Conservation (phyloP, 495 filamentous ascomycete species). For the Penicillium salamii region DNA sequence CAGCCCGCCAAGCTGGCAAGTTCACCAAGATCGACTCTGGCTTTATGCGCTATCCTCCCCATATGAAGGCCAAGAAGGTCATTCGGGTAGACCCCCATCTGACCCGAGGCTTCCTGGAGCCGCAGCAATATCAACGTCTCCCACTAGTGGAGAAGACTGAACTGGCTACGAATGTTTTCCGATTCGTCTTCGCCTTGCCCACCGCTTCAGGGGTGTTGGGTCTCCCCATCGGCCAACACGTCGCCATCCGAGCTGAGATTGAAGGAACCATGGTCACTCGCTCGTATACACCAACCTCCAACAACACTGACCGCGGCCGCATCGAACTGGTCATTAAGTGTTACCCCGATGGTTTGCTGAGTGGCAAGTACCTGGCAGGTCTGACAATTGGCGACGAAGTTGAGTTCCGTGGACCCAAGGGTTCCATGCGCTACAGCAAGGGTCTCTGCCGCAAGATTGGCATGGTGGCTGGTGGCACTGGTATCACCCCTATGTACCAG, state of each 20-base stretch:
- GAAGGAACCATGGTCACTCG: constrained; percentile 41
- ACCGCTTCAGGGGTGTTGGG: constrained; percentile 37
- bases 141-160: constrained; percentile 41
- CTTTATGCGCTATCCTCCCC: constrained; percentile 41
- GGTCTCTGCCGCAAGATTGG: constrained; percentile 37
- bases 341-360: constrained; percentile 49
- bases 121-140: constrained; percentile 43
- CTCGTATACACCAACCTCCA: constrained; percentile 52
- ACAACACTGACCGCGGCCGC: constrained; percentile 46
- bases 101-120: constrained; percentile 39
- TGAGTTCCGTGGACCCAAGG: constrained; percentile 48
- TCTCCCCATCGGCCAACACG: constrained; percentile 52
- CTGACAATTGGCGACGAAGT: constrained; percentile 42
- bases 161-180: constrained; percentile 46
- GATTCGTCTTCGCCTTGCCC: constrained; percentile 49
- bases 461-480: constrained; percentile 53
- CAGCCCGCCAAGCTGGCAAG: constrained; percentile 21
- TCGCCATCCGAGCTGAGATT: constrained; percentile 46
- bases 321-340: constrained; percentile 49
- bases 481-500: constrained; percentile 58
- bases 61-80: constrained; percentile 27
- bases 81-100: constrained; percentile 32
- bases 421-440: constrained; percentile 41
- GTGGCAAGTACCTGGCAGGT: constrained; percentile 42
- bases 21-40: constrained; percentile 31